A percentile compares a stretch with the other conserved stretches of the same genome.
Evolutionary conservation across 129 eudicot genomes (phyloP).

Genomic region (Helianthus annuus): HanXRQr2.0-SUNRISE NC_035436.2:62827715-62828214

Average conservation of each 20-base stretch:
- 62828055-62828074: slow-evolving; percentile 85
- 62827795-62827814: background rate
- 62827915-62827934: slow-evolving; percentile 3
- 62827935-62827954: slow-evolving; percentile 49
- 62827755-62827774: background rate
- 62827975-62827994: slow-evolving; percentile 77
- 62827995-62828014: slow-evolving; percentile 68
- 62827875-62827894: slow-evolving; percentile 80
- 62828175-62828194: slow-evolving; percentile 19
- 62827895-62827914: background rate
- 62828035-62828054: slow-evolving; percentile 96
- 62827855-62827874: slow-evolving; percentile 76
- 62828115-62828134: no score
- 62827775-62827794: background rate
- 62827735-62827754: background rate
- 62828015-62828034: slow-evolving; percentile 78
- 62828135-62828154: no score
- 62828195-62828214: slow-evolving; percentile 22
- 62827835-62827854: no score
- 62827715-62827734: slow-evolving; percentile 41
- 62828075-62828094: slow-evolving; percentile 97
- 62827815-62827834: no score
- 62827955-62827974: slow-evolving; percentile 87
- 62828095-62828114: no score
- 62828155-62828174: background rate